Evolutionary conservation across 768 basidiomycete species (phyloP), one percentile per base, ranked within the genome.

Genomic region (Hericium erinaceus): DNA sequence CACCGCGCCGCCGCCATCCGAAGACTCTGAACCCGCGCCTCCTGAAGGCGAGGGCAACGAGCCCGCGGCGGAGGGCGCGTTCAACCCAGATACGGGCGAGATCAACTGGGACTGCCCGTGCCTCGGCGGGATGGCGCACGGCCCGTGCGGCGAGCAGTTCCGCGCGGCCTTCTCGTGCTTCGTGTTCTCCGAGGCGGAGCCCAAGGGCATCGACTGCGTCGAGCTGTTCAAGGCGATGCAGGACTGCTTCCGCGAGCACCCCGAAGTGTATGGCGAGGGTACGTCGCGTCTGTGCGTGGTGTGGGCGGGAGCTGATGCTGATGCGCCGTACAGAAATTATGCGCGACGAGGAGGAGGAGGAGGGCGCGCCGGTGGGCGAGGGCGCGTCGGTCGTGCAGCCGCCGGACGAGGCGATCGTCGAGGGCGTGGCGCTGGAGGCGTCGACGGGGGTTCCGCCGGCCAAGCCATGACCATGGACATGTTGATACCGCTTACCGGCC

Each of bases 91-190:
- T 61, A 99, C 97, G 1, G 97, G 97, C 48, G 94, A 98, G 79
- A 98, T 99, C 66, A 99, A 99, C 75, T 99, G 97, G 97, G 97
- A 98, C 68, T 99, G 97, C 70, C 93, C 97, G 1, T 98, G 97
- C 70, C 83, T 99, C 8, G 97, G 97, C 37, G 97, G 97, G 52
- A 98, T 99, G 97, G 95, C 95, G 10, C 79, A 98, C 67, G 95
- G 97, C 6, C 93, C 94, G 10, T 99, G 97, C 66, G 97, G 97
- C 9, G 78, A 80, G 60, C 80, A 98, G 63, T 99, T 99, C 77
- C 85, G 87, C 61, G 90, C 87, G 60, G 95, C 97, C 1, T 99
- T 99, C 73, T 92, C 92, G 39, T 99, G 97, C 74, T 99, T 99
- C 64, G 84, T 99, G 7, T 85, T 81, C 71, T 95, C 92, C 12